Evolutionary conservation across 805 yeast genomes (phyloP).

Genomic region (Teunomyces cretensis): DNA sequence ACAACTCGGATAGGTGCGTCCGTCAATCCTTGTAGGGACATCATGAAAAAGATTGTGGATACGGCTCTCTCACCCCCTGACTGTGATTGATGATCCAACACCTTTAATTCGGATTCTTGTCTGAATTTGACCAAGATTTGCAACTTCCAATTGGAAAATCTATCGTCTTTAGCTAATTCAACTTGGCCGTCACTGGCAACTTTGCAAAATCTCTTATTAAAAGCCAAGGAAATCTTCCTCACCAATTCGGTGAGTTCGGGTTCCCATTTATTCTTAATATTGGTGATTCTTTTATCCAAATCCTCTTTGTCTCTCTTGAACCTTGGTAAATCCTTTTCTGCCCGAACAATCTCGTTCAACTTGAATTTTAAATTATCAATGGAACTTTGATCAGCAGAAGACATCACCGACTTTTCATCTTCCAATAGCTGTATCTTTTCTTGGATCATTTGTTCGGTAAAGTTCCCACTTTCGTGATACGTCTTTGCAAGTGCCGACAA

Average conservation of each 20-base stretch:
- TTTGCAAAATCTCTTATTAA: slow-evolving; percentile 61
- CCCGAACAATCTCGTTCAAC: slow-evolving; percentile 29
- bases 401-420: slow-evolving; percentile 42
- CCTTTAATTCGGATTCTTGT: slow-evolving; percentile 66
- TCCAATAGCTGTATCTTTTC: slow-evolving; percentile 45
- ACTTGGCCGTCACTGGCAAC: slow-evolving; percentile 92
- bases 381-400: slow-evolving; percentile 38
- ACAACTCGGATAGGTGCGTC: slow-evolving; percentile 91
- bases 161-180: slow-evolving; percentile 50
- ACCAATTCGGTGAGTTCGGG: slow-evolving; percentile 57
- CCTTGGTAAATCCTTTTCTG: slow-evolving; percentile 41
- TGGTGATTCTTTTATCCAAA: slow-evolving; percentile 35
- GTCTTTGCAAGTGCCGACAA: slow-evolving; percentile 40
- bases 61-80: slow-evolving; percentile 99
- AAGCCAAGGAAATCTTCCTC: slow-evolving; percentile 56
- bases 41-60: slow-evolving; percentile 84
- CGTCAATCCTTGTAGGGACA: slow-evolving; percentile 86
- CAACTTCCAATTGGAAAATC: slow-evolving; percentile 75
- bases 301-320: slow-evolving; percentile 21
- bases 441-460: slow-evolving; percentile 38
- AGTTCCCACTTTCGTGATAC: slow-evolving; percentile 33
- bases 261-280: slow-evolving; percentile 55
- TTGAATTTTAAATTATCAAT: slow-evolving; percentile 40
- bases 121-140: slow-evolving; percentile 85
- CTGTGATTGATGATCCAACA: slow-evolving; percentile 82